Base-by-base conservation (phyloP, 371 early-diverging fungal genomes). In the Rhizopus stolonifer region DNA sequence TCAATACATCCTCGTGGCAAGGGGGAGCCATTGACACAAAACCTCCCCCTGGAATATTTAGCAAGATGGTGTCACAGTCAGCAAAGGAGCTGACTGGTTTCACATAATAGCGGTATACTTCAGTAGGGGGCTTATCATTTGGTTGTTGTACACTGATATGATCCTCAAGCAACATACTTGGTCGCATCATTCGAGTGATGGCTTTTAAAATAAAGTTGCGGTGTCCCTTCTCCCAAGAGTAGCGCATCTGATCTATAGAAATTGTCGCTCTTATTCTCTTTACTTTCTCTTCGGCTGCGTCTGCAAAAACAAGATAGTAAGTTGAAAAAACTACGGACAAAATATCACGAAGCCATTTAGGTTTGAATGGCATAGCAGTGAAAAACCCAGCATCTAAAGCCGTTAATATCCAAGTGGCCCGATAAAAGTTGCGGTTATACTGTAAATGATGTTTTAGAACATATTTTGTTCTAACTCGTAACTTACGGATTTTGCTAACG, bases 341-440 rank as follows among this genome's bases (percentile, higher is more conserved):
- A 2, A 88, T 60, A 61, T 96, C 90, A 8, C 93, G 80, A 19
- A 94, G 55, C 60, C 78, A 76, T 43, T 76, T 74, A 0, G 95
- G 94, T 19, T 80, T 77, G 21, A 96, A 72, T 26, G 78, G 65
- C 89, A 93, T 91, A 9, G 94, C 94, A 2, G 95, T 94, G 63
- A 93, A 87, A 66, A 95, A 96, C 0, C 97, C 98, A 2, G 97
- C 98, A 62, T 98, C 97, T 22, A 95, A 67, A 1, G 93, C 92
- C 6, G 92, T 92, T 56, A 93, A 60, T 33, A 96, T 78, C 91
- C 93, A 95, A 1, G 95, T 87, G 1, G 94, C 94, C 18, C 98
- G 85, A 61, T 91, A 96, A 69, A 89, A 98, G 66, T 86, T 91
- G 8, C 89, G 83, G 38, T 87, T 92, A 79, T 98, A 98, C 81